A percentile compares a stretch with the other conserved stretches of the same genome.
Conservation (phyloP, 73 alveolate genomes). For the Blepharisma stoltei region DNA sequence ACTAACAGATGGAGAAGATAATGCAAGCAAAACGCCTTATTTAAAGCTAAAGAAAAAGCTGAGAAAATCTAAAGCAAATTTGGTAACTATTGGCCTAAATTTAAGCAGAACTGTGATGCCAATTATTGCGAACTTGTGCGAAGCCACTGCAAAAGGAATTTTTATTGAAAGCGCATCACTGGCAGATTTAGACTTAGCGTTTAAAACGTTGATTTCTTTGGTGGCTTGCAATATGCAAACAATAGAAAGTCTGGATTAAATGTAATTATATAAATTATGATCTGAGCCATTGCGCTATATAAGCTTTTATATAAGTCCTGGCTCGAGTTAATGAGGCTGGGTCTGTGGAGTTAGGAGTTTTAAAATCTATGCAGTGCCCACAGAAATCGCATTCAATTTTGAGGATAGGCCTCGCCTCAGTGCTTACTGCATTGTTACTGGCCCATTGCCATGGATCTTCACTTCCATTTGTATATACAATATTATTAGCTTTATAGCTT, state of each 20-base stretch:
- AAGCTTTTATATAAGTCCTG: too few relatives aligned
- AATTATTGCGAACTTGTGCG: neutral
- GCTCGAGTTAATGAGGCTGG: too few relatives aligned
- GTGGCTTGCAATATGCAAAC: neutral
- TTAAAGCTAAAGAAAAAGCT: neutral
- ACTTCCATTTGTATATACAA: too few relatives aligned
- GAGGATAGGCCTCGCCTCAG: too few relatives aligned
- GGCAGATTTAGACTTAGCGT: neutral
- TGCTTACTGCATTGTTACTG: too few relatives aligned
- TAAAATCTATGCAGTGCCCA: too few relatives aligned
- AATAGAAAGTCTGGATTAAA: conserved; percentile 6
- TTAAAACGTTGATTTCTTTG: neutral
- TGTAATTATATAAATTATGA: neutral
- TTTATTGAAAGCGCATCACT: neutral
- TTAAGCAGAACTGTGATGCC: neutral
- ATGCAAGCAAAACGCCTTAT: neutral
- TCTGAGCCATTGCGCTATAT: too few relatives aligned
- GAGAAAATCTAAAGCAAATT: neutral
- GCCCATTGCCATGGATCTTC: too few relatives aligned
- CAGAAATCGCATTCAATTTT: too few relatives aligned
- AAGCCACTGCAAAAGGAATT: conserved; percentile 12
- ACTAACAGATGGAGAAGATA: conserved; percentile 21
- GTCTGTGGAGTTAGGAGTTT: too few relatives aligned
- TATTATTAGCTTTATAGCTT: too few relatives aligned
- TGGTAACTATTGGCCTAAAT: neutral